A percentile compares a stretch with the other conserved stretches of the same genome.
Evolutionary conservation across 1,139 yeast genomes (phyloP).

Genomic region (Candida tropicalis): DNA sequence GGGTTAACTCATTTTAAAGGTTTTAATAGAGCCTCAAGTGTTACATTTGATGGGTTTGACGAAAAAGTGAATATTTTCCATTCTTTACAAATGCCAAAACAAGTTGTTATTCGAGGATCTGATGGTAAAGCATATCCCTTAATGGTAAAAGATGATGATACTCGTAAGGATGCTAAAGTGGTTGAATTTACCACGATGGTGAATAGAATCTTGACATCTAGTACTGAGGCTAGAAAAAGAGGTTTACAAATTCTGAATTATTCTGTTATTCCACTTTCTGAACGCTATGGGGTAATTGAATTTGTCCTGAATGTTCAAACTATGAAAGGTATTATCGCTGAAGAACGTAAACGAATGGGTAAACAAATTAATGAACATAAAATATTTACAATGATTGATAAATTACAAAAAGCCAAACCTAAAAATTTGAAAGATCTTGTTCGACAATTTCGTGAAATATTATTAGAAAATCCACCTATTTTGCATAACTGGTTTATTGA

Average conservation of each 20-base stretch:
- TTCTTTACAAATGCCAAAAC: slow-evolving; percentile 87
- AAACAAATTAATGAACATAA: slow-evolving; percentile 32
- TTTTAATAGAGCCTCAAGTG: slow-evolving; percentile 53
- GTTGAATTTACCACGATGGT: slow-evolving; percentile 92
- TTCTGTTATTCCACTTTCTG: slow-evolving; percentile 87
- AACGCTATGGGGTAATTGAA: slow-evolving; percentile 87
- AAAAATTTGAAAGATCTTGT: slow-evolving; percentile 22
- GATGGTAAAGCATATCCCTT: slow-evolving; percentile 73
- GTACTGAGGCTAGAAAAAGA: slow-evolving; percentile 74
- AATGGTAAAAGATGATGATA: slow-evolving; percentile 88
- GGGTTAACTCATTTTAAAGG: slow-evolving; percentile 50
- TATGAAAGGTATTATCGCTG: slow-evolving; percentile 65
- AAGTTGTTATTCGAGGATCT: slow-evolving; percentile 73
- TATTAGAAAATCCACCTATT: slow-evolving; percentile 65
- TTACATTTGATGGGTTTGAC: slow-evolving; percentile 61
- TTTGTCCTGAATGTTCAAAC: slow-evolving; percentile 89
- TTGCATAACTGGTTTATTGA: slow-evolving; percentile 86
- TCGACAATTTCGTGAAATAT: slow-evolving; percentile 33
- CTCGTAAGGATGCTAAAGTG: slow-evolving; percentile 91
- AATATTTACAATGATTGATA: slow-evolving; percentile 37
- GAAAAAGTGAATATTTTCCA: slow-evolving; percentile 68
- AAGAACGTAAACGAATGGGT: slow-evolving; percentile 44
- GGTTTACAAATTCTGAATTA: slow-evolving; percentile 75
- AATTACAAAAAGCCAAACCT: slow-evolving; percentile 37
- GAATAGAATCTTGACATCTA: slow-evolving; percentile 67